phyloP scores from a whole-genome alignment of 306 rosid species.

The Cicer pinnatifidum region DNA sequence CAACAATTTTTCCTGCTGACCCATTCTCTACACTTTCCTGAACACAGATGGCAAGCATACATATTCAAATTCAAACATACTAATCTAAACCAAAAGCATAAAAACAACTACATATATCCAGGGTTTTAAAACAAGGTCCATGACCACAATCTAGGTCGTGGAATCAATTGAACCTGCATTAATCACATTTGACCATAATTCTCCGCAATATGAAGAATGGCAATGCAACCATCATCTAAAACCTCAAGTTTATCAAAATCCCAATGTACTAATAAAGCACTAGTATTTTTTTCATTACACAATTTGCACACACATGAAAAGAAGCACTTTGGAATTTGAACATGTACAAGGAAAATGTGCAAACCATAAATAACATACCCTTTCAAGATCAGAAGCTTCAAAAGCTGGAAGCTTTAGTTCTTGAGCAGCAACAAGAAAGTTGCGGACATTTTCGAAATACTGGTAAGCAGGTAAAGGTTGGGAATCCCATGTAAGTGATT shows the following conservation, averaged over 20 bases:
- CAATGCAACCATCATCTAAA: not conserved
- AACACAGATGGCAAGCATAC: conserved; percentile 37
- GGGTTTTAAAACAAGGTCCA: not conserved
- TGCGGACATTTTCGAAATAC: conserved; percentile 91
- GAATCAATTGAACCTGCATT: not conserved
- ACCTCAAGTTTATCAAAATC: not conserved
- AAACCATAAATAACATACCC: conserved; percentile 53
- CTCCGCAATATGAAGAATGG: not conserved
- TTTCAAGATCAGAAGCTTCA: conserved; percentile 92
- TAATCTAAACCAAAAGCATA: conserved; percentile 3
- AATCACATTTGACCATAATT: not conserved
- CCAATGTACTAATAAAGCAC: not conserved
- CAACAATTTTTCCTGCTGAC: conserved; percentile 75
- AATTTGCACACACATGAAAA: conserved; percentile 16
- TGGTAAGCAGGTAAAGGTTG: conserved; percentile 94
- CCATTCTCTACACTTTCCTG: conserved; percentile 82
- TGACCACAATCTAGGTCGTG: not conserved
- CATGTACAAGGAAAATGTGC: not conserved
- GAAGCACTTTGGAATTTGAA: conserved; percentile 17
- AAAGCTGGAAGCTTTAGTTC: conserved; percentile 83
- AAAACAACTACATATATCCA: not conserved
- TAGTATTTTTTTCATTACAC: not conserved
- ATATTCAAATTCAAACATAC: conserved; percentile 37
- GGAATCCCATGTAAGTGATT: conserved; percentile 61
- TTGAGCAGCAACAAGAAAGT: conserved; percentile 74